phyloP scores from a whole-genome alignment of 257 asterid genomes.

The Leonotis leonurus region DNA sequence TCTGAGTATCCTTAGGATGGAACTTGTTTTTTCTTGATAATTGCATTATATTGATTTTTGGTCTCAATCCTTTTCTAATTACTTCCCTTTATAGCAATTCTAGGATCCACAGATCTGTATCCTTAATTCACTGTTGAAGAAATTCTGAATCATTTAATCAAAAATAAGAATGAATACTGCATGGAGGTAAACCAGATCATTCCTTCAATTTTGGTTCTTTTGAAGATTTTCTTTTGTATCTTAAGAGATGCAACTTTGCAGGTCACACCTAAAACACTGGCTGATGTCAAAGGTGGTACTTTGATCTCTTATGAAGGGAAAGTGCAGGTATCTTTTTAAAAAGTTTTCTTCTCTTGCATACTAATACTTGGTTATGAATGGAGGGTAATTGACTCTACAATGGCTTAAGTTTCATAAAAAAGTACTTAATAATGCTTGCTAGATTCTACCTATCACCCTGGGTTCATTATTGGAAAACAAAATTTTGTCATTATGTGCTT shows the following conservation, averaged over 20 bases:
- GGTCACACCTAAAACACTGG: slow-evolving; percentile 98
- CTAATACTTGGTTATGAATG: background rate
- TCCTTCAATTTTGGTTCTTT: background rate
- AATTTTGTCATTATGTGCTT: background rate
- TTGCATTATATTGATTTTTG: background rate
- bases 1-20: slow-evolving; percentile 80
- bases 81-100: background rate
- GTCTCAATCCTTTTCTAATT: background rate
- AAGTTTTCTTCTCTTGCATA: too few relatives aligned
- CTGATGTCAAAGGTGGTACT: slow-evolving; percentile 99
- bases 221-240: background rate
- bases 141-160: slow-evolving; percentile 76
- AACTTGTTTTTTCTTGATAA: background rate
- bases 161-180: slow-evolving; percentile 87
- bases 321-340: slow-evolving; percentile 71
- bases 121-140: slow-evolving; percentile 64
- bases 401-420: background rate
- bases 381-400: background rate
- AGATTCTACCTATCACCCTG: too few relatives aligned
- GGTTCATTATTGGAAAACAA: background rate
- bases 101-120: slow-evolving; percentile 7
- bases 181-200: slow-evolving; percentile 64
- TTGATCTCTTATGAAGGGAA: slow-evolving; percentile 86
- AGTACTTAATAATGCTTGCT: background rate
- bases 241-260: slow-evolving; percentile 24